These are phyloP conservation scores for Ascochyta fabae DNA, from an alignment of 2,329 filamentous ascomycete species.

Conservation along the genomic window DNA sequence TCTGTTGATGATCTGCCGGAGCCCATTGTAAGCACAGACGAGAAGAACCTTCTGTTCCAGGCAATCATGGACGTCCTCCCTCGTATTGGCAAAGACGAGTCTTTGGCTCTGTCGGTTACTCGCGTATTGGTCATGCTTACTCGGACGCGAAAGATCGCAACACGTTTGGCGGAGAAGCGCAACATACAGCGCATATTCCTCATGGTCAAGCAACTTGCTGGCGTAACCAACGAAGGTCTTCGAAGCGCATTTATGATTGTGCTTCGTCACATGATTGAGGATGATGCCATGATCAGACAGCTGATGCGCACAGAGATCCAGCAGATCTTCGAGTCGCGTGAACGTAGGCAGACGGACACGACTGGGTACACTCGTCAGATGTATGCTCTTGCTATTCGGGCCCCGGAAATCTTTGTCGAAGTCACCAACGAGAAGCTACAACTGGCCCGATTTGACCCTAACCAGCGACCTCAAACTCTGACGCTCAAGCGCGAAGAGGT, in stretches of 20 bases:
- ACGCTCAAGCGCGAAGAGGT: conserved; percentile 59
- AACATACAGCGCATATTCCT: conserved; percentile 90
- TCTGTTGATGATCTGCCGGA: conserved; percentile 67
- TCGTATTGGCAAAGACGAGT: conserved; percentile 84
- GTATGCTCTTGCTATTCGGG: conserved; percentile 79
- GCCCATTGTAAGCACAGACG: conserved; percentile 66
- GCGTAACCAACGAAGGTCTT: conserved; percentile 76
- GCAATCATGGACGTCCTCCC: conserved; percentile 84
- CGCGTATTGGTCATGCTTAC: conserved; percentile 89
- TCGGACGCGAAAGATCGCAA: conserved; percentile 75
- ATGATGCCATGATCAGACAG: conserved; percentile 87
- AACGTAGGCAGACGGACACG: conserved; percentile 66
- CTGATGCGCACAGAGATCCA: conserved; percentile 91
- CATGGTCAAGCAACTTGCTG: conserved; percentile 91
- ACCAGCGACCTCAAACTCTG: conserved; percentile 61
- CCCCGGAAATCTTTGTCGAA: conserved; percentile 85
- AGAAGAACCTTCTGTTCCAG: conserved; percentile 75
- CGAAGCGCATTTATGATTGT: conserved; percentile 81
- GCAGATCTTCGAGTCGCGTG: conserved; percentile 69
- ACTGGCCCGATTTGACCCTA: conserved; percentile 67
- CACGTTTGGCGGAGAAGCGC: conserved; percentile 80
- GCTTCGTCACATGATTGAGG: conserved; percentile 90
- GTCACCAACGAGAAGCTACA: conserved; percentile 85
- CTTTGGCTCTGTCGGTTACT: conserved; percentile 80
- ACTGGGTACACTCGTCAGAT: conserved; percentile 76